Percentiles rank a stretch among this genome's conserved stretches.
phyloP scores from a whole-genome alignment of 1,284 basidiomycete genomes.

The Boletellus dicymbophilus region DNA sequence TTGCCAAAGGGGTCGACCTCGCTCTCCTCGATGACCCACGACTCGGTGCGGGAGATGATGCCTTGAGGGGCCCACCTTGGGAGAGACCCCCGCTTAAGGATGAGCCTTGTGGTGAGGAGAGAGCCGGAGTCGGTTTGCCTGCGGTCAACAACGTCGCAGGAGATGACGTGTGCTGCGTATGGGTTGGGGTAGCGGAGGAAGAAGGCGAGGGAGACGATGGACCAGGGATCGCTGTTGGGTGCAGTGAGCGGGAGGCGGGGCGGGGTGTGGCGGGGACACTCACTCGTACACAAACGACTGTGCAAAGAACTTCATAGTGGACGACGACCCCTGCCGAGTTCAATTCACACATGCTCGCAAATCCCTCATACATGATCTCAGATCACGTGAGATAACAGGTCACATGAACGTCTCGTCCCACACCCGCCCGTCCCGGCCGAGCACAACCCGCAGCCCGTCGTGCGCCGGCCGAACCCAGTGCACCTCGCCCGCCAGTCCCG shows the following conservation, averaged over 20 bases:
- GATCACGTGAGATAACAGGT: constrained; percentile 13
- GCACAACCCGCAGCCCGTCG: constrained; percentile 61
- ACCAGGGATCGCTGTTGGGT: constrained; percentile 77
- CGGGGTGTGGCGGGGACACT: constrained; percentile 25
- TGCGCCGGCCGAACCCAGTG: constrained; percentile 72
- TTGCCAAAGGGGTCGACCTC: constrained; percentile 81
- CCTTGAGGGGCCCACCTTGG: constrained; percentile 91
- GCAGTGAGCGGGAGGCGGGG: not conserved
- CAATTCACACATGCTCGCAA: not conserved
- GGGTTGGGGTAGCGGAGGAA: constrained; percentile 98
- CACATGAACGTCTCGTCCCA: constrained; percentile 48
- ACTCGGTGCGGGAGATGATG: constrained; percentile 73
- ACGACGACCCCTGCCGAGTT: constrained; percentile 40
- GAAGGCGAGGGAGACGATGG: constrained; percentile 90
- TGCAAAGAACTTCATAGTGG: constrained; percentile 75
- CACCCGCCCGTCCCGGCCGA: constrained; percentile 43
- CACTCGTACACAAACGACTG: constrained; percentile 83
- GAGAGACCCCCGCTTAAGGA: constrained; percentile 88
- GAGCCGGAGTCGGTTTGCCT: constrained; percentile 70
- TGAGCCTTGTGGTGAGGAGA: constrained; percentile 87
- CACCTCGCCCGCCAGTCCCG: constrained; percentile 44
- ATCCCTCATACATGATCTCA: too few relatives aligned
- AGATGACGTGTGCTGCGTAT: constrained; percentile 90
- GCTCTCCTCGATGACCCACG: constrained; percentile 90
- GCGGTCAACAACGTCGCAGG: constrained; percentile 93